These are phyloP conservation scores for Penicillium brevicompactum DNA, from an alignment of 2,329 filamentous ascomycete genomes.

Conservation along the genomic window DNA sequence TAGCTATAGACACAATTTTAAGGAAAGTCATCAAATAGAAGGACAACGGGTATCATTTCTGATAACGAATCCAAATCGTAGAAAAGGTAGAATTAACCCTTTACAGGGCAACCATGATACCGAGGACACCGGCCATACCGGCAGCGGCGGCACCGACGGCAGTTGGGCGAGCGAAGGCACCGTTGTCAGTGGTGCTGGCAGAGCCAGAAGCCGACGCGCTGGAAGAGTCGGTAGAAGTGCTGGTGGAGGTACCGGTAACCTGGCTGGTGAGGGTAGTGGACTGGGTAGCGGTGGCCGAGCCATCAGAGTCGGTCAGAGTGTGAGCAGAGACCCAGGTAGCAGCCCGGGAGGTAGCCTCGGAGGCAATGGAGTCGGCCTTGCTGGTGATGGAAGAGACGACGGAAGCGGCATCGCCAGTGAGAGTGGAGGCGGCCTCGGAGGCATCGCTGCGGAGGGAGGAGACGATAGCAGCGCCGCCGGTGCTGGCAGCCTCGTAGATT, in stretches of 20 bases:
- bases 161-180: slow-evolving; percentile 23
- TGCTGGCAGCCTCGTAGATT: slow-evolving; percentile 9
- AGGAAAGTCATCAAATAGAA: neutral
- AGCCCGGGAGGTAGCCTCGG: slow-evolving; percentile 16
- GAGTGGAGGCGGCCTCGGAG: slow-evolving; percentile 17
- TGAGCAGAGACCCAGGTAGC: slow-evolving; percentile 12
- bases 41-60: neutral
- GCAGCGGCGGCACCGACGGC: slow-evolving; percentile 24
- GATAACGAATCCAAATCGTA: neutral
- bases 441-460: slow-evolving; percentile 18
- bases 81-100: slow-evolving; percentile 1
- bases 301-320: slow-evolving; percentile 21
- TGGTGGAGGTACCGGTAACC: neutral
- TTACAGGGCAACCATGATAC: slow-evolving; percentile 35
- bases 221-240: slow-evolving; percentile 7
- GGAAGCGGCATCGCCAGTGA: slow-evolving; percentile 20
- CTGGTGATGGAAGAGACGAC: slow-evolving; percentile 17
- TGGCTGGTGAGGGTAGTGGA: slow-evolving; percentile 17
- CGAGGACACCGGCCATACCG: slow-evolving; percentile 31
- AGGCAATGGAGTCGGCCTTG: slow-evolving; percentile 16
- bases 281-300: slow-evolving; percentile 18
- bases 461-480: slow-evolving; percentile 17
- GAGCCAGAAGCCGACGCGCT: slow-evolving; percentile 10
- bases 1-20: neutral
- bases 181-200: slow-evolving; percentile 15